phyloP scores from a whole-genome alignment of 495 filamentous ascomycete species.

The Hyaloscypha finlandica region DNA sequence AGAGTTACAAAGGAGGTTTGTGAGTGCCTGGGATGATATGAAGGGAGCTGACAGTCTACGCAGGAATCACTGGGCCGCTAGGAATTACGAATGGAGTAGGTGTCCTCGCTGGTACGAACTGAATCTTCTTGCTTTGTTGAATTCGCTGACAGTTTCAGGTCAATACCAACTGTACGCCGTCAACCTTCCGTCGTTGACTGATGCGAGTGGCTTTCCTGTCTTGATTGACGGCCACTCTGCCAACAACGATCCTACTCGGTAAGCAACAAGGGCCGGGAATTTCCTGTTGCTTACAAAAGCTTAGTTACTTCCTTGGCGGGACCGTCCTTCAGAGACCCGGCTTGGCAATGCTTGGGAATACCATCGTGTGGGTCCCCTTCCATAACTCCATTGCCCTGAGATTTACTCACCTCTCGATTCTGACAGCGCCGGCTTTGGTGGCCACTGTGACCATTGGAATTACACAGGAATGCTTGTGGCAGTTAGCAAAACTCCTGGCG shows the following conservation, averaged over 20 bases:
- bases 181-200: slow-evolving; percentile 17
- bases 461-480: slow-evolving; percentile 43
- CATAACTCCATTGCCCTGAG: too few relatives aligned
- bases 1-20: slow-evolving; percentile 22
- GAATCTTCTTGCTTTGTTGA: neutral
- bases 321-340: slow-evolving; percentile 36
- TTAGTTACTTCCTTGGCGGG: slow-evolving; percentile 31
- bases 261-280: neutral
- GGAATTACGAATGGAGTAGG: neutral
- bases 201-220: slow-evolving; percentile 26
- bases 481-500: slow-evolving; percentile 34
- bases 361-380: slow-evolving; percentile 26
- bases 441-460: slow-evolving; percentile 47
- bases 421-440: slow-evolving; percentile 38
- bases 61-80: neutral
- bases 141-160: neutral
- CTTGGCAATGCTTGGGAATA: slow-evolving; percentile 33
- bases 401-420: too few relatives aligned
- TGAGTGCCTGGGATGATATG: neutral
- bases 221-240: slow-evolving; percentile 25
- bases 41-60: neutral
- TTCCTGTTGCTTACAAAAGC: neutral
- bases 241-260: slow-evolving; percentile 23
- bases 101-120: neutral
- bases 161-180: slow-evolving; percentile 32